phyloP scores from a whole-genome alignment of 805 yeast species.

The Candida nonsorbophila region DNA sequence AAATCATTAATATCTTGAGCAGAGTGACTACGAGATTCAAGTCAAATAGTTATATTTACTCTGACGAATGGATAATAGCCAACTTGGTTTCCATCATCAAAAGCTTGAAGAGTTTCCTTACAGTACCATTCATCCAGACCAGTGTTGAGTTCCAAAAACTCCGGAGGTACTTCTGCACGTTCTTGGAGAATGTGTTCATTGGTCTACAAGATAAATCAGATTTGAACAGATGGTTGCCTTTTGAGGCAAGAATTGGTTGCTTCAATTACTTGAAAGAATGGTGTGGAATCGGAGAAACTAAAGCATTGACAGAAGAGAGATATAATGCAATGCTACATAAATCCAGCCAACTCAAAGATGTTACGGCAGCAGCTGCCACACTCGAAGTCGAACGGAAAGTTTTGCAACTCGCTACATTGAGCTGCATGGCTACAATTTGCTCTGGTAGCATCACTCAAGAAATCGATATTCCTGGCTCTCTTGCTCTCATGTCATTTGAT shows the following conservation, averaged over 20 bases:
- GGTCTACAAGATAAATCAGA: conserved; percentile 43
- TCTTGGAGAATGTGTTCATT: conserved; percentile 67
- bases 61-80: conserved; percentile 65
- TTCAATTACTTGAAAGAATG: conserved; percentile 84
- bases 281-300: conserved; percentile 84
- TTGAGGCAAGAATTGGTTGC: conserved; percentile 78
- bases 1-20: conserved; percentile 69
- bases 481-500: conserved; percentile 58
- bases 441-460: conserved; percentile 61
- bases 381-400: conserved; percentile 75
- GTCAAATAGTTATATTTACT: conserved; percentile 42
- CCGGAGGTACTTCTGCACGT: conserved; percentile 77
- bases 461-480: conserved; percentile 43
- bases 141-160: conserved; percentile 70
- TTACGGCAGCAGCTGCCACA: conserved; percentile 58
- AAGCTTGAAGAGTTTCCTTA: conserved; percentile 55
- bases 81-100: conserved; percentile 60
- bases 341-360: conserved; percentile 32
- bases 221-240: conserved; percentile 61
- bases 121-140: conserved; percentile 52
- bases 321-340: conserved; percentile 52
- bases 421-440: conserved; percentile 80
- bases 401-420: conserved; percentile 64
- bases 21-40: conserved; percentile 61
- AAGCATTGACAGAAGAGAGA: conserved; percentile 57